Base-by-base conservation (phyloP, 352 stramenopile species). In the Pythium diclinum region DNA sequence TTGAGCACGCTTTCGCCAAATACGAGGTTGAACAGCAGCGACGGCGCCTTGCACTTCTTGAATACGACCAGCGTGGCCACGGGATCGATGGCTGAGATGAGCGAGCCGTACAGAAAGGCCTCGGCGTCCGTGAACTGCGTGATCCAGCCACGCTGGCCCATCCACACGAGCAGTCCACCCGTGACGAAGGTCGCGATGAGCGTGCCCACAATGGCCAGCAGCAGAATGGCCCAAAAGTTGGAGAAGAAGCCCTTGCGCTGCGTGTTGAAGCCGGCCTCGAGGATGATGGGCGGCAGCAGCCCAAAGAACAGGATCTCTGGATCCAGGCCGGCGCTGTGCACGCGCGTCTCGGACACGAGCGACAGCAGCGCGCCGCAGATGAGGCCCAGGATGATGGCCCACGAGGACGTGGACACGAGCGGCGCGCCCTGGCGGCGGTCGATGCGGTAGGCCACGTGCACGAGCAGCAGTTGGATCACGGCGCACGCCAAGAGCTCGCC, bases 41-140 rank as follows among this genome's bases (percentile, higher is more conserved):
- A 78, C 17, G 83, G 82, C 6, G 79, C 82, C 32, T 77, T 59
- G 44, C 76, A 79, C 52, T 92, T 93, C 60, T 95, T 89, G 74
- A 98, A 96, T n/a, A 97, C 87, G 2, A 92, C 67, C 38, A 98
- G 71, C 28, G 90, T 97, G 14, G 89, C 88, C 32, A 98, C 91
- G 17, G 94, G 89, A 73, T 98, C 92, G 34, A 97, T 97, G 6
- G 91, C 87, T 30, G 83, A 94, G 61, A 98, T 94, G 19, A 98
- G 76, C 16, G 89, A 83, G 36, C 91, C 91, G 68, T 97, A 98
- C 0, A 96, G 78, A 23, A 97, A 83, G 0, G 89, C 79, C 64
- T 98, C 92, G 5, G 86, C 79, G 0, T 91, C 81, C 30, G 77
- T 85, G 32, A 96, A 77, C 32, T 76, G 68, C 32, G 89, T 94